These are phyloP conservation scores for Saccharum spontaneum DNA, from an alignment of 176 grass and related monocot species.

Conservation along the genomic window DNA sequence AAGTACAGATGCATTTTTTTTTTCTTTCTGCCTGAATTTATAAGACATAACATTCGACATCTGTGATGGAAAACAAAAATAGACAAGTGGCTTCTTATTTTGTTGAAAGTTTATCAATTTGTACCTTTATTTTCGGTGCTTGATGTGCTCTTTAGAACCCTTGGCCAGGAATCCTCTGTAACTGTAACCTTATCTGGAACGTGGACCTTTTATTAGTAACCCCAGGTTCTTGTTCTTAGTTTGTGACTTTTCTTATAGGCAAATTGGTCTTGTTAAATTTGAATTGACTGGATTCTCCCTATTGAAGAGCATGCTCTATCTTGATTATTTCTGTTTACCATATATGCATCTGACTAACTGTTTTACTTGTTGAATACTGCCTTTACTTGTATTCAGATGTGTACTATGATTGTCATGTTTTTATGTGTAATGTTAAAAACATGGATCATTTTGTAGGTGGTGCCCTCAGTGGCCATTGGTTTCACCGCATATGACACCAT, in stretches of 20 bases:
- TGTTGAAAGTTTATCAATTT: not conserved
- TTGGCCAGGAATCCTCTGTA: not conserved
- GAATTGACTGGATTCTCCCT: not conserved
- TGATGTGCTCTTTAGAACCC: not conserved
- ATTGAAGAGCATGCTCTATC: not conserved
- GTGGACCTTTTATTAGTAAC: not conserved
- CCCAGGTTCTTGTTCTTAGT: not conserved
- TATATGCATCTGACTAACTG: not conserved
- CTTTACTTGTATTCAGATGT: not conserved
- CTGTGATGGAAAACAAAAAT: not conserved
- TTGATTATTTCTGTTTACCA: not conserved
- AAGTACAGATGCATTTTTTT: not conserved
- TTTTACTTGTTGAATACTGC: not conserved
- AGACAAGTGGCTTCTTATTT: not conserved
- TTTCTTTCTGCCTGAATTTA: not conserved
- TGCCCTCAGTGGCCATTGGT: slow-evolving; percentile 73
- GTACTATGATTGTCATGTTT: not conserved
- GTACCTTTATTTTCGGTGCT: not conserved
- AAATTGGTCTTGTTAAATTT: not conserved
- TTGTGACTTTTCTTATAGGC: not conserved
- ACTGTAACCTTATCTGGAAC: not conserved
- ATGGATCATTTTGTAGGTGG: slow-evolving; percentile 46
- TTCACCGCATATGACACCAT: slow-evolving; percentile 76
- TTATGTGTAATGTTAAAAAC: slow-evolving; percentile 17
- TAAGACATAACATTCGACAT: not conserved